Base-by-base conservation (phyloP, 495 filamentous ascomycete genomes). In the Cryomyces antarcticus region DNA sequence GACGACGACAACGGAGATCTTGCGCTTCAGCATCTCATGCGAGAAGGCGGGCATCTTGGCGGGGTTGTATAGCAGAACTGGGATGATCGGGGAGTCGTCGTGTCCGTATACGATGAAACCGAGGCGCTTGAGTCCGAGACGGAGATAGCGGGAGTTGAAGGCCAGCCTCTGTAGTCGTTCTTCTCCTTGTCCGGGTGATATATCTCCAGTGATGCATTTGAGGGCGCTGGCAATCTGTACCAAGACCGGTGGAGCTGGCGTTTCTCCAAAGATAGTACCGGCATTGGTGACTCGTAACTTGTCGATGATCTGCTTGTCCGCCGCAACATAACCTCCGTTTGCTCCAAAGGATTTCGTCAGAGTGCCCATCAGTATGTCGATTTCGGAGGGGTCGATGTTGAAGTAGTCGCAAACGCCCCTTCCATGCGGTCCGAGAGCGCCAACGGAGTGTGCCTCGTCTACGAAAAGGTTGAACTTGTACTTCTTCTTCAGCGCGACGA, bases 351-450 rank as follows among this genome's bases (percentile, higher is more conserved):
- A 94, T 62, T 97, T 97, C 41, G 89, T 97, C 41, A 97, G 64
- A 11, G 89, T 97, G 45, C 89, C 89, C 89, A 97, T 97, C 37
- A 97, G 75, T 52, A 97, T 80, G 61, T 97, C 89, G 12, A 96
- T 76, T 51, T 94, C 79, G 12, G 71, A 60, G 12, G 89, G 76
- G 55, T 93, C 84, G 50, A 96, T 75, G 45, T 77, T 74, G 57
- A 95, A 97, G 58, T 93, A 97, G 55, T 97, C 92, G 64, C 89
- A 97, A 12, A 97, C 87, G 53, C 89, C 89, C 45, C 84, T 76
- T 12, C 89, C 89, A 5, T 60, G 66, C 5, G 87, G 86, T 6
- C 89, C 89, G 41, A 95, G 72, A 37, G 92, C 89, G 48, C 89
- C 89, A 46, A 97, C 78, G 10, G 87, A 95, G 65, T 97, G 89